Conservation (phyloP, 2,329 filamentous ascomycete genomes). For the Ilyonectria destructans region DNA sequence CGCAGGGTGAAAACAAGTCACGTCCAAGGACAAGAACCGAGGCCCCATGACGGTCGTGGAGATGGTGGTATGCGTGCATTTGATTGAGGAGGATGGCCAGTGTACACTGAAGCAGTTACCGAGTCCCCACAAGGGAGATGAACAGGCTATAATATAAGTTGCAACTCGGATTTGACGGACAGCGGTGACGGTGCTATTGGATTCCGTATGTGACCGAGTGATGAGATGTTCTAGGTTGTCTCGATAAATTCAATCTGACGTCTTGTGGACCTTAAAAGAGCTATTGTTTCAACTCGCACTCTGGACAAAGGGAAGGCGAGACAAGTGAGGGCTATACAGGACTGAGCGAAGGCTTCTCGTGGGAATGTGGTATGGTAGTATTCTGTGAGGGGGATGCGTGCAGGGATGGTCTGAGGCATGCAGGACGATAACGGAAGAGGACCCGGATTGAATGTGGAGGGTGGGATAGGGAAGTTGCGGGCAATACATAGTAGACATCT, state of each 20-base stretch:
- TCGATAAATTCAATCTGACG: neutral
- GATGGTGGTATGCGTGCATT: constrained; percentile 25
- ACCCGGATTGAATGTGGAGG: constrained; percentile 26
- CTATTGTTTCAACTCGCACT: neutral
- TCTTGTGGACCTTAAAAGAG: neutral
- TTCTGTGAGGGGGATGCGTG: constrained; percentile 22
- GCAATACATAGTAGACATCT: constrained; percentile 13
- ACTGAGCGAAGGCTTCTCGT: neutral
- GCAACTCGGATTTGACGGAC: constrained; percentile 5
- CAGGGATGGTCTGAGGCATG: constrained; percentile 33
- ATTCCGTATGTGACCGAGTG: neutral
- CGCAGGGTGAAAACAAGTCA: constrained; percentile 27
- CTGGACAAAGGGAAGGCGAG: neutral
- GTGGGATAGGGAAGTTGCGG: constrained; percentile 35
- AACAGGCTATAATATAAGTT: constrained; percentile 22
- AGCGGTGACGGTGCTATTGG: neutral
- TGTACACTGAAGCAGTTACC: constrained; percentile 23
- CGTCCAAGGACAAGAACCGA: constrained; percentile 20
- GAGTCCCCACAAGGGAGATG: constrained; percentile 16
- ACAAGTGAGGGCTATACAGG: neutral
- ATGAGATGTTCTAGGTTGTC: neutral
- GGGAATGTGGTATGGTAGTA: constrained; percentile 6
- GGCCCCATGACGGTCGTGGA: constrained; percentile 18
- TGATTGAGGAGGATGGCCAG: constrained; percentile 28
- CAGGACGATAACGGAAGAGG: constrained; percentile 28